Evolutionary conservation across 192 early-diverging fungal genomes (phyloP).

Genomic region (Backusella australiensis): DNA sequence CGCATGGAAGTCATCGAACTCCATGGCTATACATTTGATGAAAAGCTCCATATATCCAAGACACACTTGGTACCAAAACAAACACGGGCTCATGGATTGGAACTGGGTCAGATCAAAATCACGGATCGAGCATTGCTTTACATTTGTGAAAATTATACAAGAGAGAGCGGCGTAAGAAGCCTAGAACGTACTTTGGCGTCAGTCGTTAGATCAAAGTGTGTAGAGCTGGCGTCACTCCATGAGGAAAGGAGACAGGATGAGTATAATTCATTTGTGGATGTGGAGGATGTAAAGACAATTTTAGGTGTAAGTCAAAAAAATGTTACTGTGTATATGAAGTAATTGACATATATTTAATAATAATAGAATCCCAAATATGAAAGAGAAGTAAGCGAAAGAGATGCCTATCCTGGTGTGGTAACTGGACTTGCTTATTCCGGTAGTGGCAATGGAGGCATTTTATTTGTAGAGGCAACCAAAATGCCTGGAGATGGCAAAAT

Average conservation of each 20-base stretch:
- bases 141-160: slow-evolving; percentile 69
- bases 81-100: slow-evolving; percentile 60
- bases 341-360: not conserved
- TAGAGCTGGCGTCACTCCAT: slow-evolving; percentile 55
- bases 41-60: slow-evolving; percentile 77
- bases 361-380: slow-evolving; percentile 55
- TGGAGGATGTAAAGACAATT: slow-evolving; percentile 56
- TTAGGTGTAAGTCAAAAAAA: slow-evolving; percentile 49
- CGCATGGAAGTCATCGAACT: slow-evolving; percentile 82
- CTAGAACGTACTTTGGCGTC: slow-evolving; percentile 72
- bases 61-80: slow-evolving; percentile 78
- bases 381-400: slow-evolving; percentile 68
- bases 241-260: slow-evolving; percentile 35
- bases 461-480: slow-evolving; percentile 79
- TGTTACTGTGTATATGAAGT: not conserved
- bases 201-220: slow-evolving; percentile 66
- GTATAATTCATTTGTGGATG: slow-evolving; percentile 48
- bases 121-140: slow-evolving; percentile 53
- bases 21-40: slow-evolving; percentile 80
- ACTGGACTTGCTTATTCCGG: slow-evolving; percentile 82
- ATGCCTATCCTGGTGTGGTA: slow-evolving; percentile 68
- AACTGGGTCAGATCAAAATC: slow-evolving; percentile 44
- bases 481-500: slow-evolving; percentile 71
- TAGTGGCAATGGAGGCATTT: slow-evolving; percentile 65
- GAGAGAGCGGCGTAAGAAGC: slow-evolving; percentile 78